Percentiles rank a stretch among this genome's conserved stretches.
Conservation (phyloP, 257 asterid genomes). For the Paraleonurus japonicus region DNA sequence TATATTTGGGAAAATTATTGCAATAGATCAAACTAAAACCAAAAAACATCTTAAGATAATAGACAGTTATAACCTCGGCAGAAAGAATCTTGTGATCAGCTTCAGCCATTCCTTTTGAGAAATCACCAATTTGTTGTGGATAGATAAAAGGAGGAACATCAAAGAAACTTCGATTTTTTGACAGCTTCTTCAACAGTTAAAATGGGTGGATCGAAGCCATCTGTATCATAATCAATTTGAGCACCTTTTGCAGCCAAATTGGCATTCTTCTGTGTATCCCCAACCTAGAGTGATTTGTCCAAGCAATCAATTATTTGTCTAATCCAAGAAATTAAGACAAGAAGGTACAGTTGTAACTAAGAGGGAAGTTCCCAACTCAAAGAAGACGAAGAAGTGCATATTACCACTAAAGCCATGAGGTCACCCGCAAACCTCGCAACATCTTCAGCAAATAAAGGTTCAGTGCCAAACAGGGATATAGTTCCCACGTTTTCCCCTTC, state of each 20-base stretch:
- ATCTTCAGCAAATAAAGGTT: constrained; percentile 25
- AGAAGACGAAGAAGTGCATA: background rate
- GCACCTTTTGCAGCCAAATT: constrained; percentile 56
- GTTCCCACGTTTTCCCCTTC: constrained; percentile 25
- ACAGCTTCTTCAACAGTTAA: constrained; percentile 77
- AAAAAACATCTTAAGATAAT: background rate
- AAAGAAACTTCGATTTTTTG: constrained; percentile 49
- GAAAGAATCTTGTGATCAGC: constrained; percentile 65
- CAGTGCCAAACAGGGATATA: background rate
- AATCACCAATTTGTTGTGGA: constrained; percentile 62
- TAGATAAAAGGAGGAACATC: constrained; percentile 42
- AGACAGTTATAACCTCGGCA: constrained; percentile 47
- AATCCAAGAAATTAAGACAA: background rate
- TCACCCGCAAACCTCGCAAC: constrained; percentile 22
- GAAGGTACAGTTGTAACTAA: background rate
- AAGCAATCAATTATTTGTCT: background rate
- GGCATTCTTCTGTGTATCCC: constrained; percentile 59
- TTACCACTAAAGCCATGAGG: constrained; percentile 26
- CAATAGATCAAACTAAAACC: background rate
- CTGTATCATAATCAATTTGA: constrained; percentile 48
- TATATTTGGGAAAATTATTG: background rate
- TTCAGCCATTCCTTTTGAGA: constrained; percentile 73
- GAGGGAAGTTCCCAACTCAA: background rate
- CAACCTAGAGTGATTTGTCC: constrained; percentile 43
- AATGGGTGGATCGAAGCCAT: constrained; percentile 59